These are phyloP conservation scores for Podospora anserina DNA, from an alignment of 495 filamentous ascomycete species.

Conservation along the genomic window DNA sequence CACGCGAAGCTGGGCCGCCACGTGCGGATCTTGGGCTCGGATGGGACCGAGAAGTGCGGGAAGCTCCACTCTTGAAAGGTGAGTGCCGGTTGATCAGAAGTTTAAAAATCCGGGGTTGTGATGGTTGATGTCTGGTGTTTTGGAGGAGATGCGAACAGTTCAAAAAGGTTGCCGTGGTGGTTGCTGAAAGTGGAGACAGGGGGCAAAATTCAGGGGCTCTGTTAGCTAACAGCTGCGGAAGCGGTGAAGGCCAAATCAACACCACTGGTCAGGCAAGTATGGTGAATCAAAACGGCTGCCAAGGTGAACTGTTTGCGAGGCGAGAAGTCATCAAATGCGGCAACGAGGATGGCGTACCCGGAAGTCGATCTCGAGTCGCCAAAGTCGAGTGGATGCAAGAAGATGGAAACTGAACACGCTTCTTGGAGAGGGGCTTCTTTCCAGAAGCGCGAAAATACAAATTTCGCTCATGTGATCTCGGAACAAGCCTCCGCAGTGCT, in stretches of 20 bases:
- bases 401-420: slow-evolving; percentile 4
- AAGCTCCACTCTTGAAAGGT: slow-evolving; percentile 17
- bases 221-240: neutral
- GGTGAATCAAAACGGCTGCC: neutral
- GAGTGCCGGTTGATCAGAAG: slow-evolving; percentile 2
- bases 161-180: neutral
- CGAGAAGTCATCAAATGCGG: no score
- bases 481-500: slow-evolving; percentile 20
- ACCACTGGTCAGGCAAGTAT: neutral
- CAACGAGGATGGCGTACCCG: neutral
- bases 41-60: slow-evolving; percentile 16
- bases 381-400: neutral
- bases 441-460: slow-evolving; percentile 6
- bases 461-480: slow-evolving; percentile 26
- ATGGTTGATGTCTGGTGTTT: neutral
- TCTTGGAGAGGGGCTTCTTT: slow-evolving; percentile 8
- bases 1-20: slow-evolving; percentile 18
- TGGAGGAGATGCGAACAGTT: neutral
- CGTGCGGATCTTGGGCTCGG: neutral
- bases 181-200: slow-evolving; percentile 3
- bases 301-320: neutral
- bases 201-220: neutral
- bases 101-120: slow-evolving; percentile 5
- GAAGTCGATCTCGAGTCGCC: neutral
- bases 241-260: neutral